Evolutionary conservation across 2,329 filamentous ascomycete species (phyloP).

Genomic region (Pleurostoma richardsiae): DNA sequence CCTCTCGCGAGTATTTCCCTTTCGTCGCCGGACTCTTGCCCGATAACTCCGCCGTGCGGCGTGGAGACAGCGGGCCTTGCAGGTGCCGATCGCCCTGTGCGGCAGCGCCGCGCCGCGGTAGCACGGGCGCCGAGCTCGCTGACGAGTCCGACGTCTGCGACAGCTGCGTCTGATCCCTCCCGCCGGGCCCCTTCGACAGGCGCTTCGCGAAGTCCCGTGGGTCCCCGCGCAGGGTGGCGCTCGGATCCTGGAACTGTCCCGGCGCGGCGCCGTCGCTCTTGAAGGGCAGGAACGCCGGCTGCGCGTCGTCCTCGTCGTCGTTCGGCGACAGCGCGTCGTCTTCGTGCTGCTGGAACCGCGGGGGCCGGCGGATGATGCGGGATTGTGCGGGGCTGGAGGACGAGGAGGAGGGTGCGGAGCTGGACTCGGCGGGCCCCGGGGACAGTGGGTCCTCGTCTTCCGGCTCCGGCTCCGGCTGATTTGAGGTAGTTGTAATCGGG

Average conservation of each 20-base stretch:
- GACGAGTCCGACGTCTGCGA: conserved; percentile 62
- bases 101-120: conserved; percentile 15
- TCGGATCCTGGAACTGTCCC: conserved; percentile 37
- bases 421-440: conserved; percentile 35
- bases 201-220: conserved; percentile 26
- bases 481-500: conserved; percentile 26
- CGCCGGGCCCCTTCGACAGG: conserved; percentile 12
- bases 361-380: conserved; percentile 55
- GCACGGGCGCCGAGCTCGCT: conserved; percentile 42
- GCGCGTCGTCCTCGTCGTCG: conserved; percentile 49
- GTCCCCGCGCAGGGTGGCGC: conserved; percentile 47
- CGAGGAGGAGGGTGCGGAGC: conserved; percentile 25
- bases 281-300: conserved; percentile 51
- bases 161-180: conserved; percentile 30
- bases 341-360: conserved; percentile 36
- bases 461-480: conserved; percentile 13
- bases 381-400: conserved; percentile 47
- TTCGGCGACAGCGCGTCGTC: conserved; percentile 26
- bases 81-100: conserved; percentile 24
- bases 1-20: conserved; percentile 50
- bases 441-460: conserved; percentile 27
- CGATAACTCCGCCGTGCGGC: conserved; percentile 53
- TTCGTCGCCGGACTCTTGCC: conserved; percentile 48
- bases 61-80: conserved; percentile 49
- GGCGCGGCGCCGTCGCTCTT: conserved; percentile 20